Percentiles rank a stretch among this genome's conserved stretches.
phyloP scores from a whole-genome alignment of 306 rosid genomes.

The Trifolium dubium region DNA sequence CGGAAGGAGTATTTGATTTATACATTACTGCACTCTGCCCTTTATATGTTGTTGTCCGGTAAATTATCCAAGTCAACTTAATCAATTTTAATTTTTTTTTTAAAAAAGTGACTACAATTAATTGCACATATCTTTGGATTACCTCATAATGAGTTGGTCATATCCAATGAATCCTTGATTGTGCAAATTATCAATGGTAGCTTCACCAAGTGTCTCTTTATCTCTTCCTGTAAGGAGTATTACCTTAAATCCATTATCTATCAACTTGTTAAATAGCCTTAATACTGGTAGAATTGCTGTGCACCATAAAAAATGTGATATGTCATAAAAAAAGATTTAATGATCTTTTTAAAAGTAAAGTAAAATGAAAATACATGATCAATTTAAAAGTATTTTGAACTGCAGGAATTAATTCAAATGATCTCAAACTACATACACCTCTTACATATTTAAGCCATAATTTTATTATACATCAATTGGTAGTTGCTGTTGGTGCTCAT shows the following conservation, averaged over 20 bases:
- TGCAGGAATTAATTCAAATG: too few relatives aligned
- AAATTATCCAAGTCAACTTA: not conserved
- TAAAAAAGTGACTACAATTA: not conserved
- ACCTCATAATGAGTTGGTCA: constrained; percentile 79
- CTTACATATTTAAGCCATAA: too few relatives aligned
- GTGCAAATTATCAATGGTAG: constrained; percentile 65
- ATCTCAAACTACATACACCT: too few relatives aligned
- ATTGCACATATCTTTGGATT: not conserved
- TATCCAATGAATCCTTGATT: constrained; percentile 73
- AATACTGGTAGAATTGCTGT: constrained; percentile 59
- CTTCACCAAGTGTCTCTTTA: constrained; percentile 58
- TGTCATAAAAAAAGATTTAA: too few relatives aligned
- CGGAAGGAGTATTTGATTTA: constrained; percentile 66
- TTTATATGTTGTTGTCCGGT: constrained; percentile 55
- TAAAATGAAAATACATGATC: too few relatives aligned
- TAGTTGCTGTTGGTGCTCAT: too few relatives aligned
- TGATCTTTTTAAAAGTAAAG: too few relatives aligned
- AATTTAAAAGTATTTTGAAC: too few relatives aligned
- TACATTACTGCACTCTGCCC: constrained; percentile 67
- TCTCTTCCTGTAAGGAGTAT: constrained; percentile 80
- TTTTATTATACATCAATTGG: too few relatives aligned
- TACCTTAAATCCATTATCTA: constrained; percentile 63
- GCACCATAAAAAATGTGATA: too few relatives aligned
- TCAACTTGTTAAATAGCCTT: constrained; percentile 50
- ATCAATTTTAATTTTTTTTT: too few relatives aligned